Conservation (phyloP, 352 stramenopile genomes). For the Blastocystis sp. region DNA sequence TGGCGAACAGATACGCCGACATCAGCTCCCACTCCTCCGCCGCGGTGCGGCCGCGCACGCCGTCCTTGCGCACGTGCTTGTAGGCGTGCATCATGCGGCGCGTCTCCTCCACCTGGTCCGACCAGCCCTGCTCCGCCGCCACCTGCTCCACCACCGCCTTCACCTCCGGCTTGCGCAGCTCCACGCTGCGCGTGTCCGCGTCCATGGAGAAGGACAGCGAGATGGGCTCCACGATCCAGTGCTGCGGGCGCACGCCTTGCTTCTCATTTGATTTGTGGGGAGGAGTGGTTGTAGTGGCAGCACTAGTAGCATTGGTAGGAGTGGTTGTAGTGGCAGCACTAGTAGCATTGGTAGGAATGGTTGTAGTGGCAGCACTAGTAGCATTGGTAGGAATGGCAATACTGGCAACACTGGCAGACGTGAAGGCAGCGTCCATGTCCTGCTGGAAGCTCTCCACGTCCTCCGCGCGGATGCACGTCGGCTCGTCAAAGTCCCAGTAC, state of each 20-base stretch:
- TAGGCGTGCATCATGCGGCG: constrained; percentile 32
- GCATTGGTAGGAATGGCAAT: too few species aligned
- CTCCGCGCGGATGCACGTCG: neutral
- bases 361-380: too few species aligned
- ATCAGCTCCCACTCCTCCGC: constrained; percentile 54
- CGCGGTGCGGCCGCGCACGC: constrained; percentile 25
- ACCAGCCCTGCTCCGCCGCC: constrained; percentile 1
- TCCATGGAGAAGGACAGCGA: constrained; percentile 9
- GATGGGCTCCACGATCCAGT: constrained; percentile 62
- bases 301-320: too few species aligned
- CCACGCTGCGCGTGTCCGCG: constrained; percentile 36
- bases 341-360: too few species aligned
- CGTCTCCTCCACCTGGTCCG: constrained; percentile 21
- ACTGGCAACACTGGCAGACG: too few species aligned
- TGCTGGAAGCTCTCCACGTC: neutral
- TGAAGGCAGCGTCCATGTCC: constrained; percentile 38
- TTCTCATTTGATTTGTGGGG: too few species aligned
- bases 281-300: too few species aligned
- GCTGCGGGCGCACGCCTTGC: neutral
- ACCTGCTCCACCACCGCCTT: constrained; percentile 17
- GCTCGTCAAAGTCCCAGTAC: constrained; percentile 67
- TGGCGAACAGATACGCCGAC: neutral
- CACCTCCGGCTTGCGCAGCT: constrained; percentile 49
- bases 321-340: too few species aligned
- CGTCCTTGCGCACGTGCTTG: constrained; percentile 36